Evolutionary conservation across 2,329 filamentous ascomycete genomes (phyloP).

Genomic region (Colletotrichum chlorophyti): DNA sequence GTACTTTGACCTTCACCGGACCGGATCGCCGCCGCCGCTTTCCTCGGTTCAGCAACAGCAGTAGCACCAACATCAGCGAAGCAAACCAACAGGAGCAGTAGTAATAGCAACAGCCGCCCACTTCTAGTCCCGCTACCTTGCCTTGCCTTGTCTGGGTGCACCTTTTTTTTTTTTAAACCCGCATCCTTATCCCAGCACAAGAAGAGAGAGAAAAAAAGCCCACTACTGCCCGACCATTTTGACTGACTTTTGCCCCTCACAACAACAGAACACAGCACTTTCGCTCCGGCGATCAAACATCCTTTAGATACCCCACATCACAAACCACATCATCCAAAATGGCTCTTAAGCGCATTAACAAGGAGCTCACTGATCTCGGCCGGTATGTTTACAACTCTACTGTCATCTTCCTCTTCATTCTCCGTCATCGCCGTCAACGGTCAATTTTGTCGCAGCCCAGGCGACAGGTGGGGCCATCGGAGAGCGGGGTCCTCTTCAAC

Average conservation of each 20-base stretch:
- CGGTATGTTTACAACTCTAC: slow-evolving; percentile 60
- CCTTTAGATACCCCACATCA: slow-evolving; percentile 31
- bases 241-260: slow-evolving; percentile 30
- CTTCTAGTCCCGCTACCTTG: too few species aligned
- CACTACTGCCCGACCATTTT: slow-evolving; percentile 26
- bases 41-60: too few species aligned
- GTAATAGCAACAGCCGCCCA: too few species aligned
- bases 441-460: slow-evolving; percentile 35
- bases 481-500: slow-evolving; percentile 43
- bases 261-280: slow-evolving; percentile 28
- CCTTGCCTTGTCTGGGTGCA: too few species aligned
- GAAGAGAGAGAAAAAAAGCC: slow-evolving; percentile 26
- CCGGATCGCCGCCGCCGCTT: too few species aligned
- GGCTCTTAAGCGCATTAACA: slow-evolving; percentile 95
- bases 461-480: slow-evolving; percentile 43
- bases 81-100: too few species aligned
- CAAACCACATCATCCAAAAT: slow-evolving; percentile 56
- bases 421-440: background rate
- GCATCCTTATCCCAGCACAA: too few species aligned
- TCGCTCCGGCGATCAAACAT: slow-evolving; percentile 23
- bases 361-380: slow-evolving; percentile 89
- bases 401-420: slow-evolving; percentile 22
- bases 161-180: too few species aligned
- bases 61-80: too few species aligned
- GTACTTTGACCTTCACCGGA: too few species aligned